phyloP scores from a whole-genome alignment of 805 yeast species.

The Clavispora fructus region DNA sequence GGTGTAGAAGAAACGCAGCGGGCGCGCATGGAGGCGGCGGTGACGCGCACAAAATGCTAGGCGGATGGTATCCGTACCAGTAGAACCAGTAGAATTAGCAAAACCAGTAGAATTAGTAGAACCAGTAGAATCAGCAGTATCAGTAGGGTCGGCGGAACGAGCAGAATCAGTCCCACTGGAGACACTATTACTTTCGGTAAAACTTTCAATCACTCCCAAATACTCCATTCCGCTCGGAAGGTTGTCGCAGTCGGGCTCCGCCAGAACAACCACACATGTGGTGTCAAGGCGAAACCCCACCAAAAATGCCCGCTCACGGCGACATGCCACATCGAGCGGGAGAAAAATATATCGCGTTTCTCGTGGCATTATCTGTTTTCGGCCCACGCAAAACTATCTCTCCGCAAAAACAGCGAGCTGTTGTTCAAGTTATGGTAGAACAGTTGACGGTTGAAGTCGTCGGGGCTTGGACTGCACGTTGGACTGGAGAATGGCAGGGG shows the following conservation, averaged over 20 bases:
- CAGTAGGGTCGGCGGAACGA: too few relatives aligned
- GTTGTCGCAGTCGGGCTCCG: not conserved
- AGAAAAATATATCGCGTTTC: slow-evolving; percentile 29
- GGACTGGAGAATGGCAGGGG: not conserved
- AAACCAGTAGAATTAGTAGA: too few relatives aligned
- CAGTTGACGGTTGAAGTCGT: slow-evolving; percentile 12
- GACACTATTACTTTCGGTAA: not conserved
- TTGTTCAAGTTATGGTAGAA: slow-evolving; percentile 30
- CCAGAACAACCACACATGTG: slow-evolving; percentile 19
- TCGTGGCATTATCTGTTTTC: slow-evolving; percentile 2
- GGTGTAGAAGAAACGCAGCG: slow-evolving; percentile 6
- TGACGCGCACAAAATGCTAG: not conserved
- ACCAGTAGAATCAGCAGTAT: too few relatives aligned
- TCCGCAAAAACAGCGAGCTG: slow-evolving; percentile 37
- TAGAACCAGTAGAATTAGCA: too few relatives aligned
- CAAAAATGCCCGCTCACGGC: slow-evolving; percentile 6
- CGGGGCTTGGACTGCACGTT: not conserved
- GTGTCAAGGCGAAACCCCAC: slow-evolving; percentile 22
- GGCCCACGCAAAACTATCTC: slow-evolving; percentile 33
- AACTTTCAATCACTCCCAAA: not conserved
- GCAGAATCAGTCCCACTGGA: too few relatives aligned
- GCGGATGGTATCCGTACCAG: too few relatives aligned
- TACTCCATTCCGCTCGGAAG: not conserved
- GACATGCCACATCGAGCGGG: slow-evolving; percentile 25
- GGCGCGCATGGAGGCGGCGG: not conserved